Conservation (phyloP, 768 basidiomycete genomes). For the Mycena alexandri region DNA sequence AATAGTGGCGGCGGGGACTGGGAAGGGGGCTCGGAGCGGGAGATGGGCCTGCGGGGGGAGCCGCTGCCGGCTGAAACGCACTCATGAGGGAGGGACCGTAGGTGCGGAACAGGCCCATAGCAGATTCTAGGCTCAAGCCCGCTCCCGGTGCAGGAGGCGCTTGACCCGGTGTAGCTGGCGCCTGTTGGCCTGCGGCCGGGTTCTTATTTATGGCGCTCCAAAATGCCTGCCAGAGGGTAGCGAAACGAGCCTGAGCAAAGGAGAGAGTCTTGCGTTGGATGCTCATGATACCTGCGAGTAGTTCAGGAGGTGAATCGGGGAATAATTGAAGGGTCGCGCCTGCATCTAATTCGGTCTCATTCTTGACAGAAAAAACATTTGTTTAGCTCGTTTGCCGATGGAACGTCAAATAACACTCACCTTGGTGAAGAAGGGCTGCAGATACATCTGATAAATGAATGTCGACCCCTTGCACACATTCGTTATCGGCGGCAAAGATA, state of each 20-base stretch:
- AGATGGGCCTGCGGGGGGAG: constrained; percentile 11
- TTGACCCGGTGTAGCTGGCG: constrained; percentile 42
- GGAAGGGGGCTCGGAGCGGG: constrained; percentile 27
- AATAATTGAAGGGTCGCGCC: constrained; percentile 40
- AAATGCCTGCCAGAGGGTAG: constrained; percentile 61
- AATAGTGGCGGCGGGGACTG: background rate
- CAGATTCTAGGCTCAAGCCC: constrained; percentile 43
- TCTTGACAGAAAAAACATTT: no score
- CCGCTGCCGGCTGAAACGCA: constrained; percentile 41
- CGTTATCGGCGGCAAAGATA: constrained; percentile 24
- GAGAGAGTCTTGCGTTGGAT: constrained; percentile 65
- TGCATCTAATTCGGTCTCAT: constrained; percentile 73
- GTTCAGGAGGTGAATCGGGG: background rate
- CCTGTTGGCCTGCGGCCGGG: constrained; percentile 42
- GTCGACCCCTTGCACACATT: constrained; percentile 67
- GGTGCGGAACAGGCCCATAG: constrained; percentile 55
- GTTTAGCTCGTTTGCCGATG: no score
- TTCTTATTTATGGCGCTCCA: constrained; percentile 59
- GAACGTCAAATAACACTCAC: no score
- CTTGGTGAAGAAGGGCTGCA: constrained; percentile 72
- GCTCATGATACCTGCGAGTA: constrained; percentile 53
- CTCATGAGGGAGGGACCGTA: constrained; percentile 57
- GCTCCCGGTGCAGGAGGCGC: constrained; percentile 36
- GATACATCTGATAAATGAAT: constrained; percentile 70
- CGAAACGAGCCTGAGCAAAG: constrained; percentile 68